These are phyloP conservation scores for Pseudonectria foliicola DNA, from an alignment of 2,329 filamentous ascomycete species.

Conservation along the genomic window DNA sequence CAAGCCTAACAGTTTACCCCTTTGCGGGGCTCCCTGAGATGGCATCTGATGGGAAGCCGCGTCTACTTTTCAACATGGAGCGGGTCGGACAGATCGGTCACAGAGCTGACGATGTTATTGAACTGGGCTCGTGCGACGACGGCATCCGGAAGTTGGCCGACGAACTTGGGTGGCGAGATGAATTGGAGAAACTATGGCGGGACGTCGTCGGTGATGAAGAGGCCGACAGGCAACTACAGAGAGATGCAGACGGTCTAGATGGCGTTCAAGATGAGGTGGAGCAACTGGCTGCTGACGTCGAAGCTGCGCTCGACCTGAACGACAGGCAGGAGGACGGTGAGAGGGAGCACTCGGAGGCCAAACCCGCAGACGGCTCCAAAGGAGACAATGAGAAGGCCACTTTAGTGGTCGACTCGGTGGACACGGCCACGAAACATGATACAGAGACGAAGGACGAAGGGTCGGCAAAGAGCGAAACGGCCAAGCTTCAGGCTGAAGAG, in stretches of 20 bases:
- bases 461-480: background rate
- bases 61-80: constrained; percentile 84
- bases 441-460: background rate
- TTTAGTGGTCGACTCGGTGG: too few species aligned
- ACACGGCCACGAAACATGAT: too few species aligned
- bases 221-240: constrained; percentile 39
- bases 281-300: constrained; percentile 30
- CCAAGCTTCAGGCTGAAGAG: background rate
- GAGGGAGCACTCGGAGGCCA: background rate
- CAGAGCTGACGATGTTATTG: constrained; percentile 74
- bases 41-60: constrained; percentile 55
- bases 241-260: constrained; percentile 30
- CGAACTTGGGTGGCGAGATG: constrained; percentile 76
- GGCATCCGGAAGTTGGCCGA: constrained; percentile 74
- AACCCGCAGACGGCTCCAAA: background rate
- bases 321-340: constrained; percentile 10
- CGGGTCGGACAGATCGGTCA: constrained; percentile 71
- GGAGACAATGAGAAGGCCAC: background rate
- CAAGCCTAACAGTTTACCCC: constrained; percentile 78
- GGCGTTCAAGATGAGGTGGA: constrained; percentile 39
- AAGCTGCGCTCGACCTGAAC: constrained; percentile 26
- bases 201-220: constrained; percentile 56
- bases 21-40: constrained; percentile 74
- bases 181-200: constrained; percentile 72
- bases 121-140: constrained; percentile 75